Percentiles rank a stretch among this genome's conserved stretches.
These are phyloP conservation scores for Debaryomyces coudertii DNA, from an alignment of 1,139 yeast species.

Conservation along the genomic window DNA sequence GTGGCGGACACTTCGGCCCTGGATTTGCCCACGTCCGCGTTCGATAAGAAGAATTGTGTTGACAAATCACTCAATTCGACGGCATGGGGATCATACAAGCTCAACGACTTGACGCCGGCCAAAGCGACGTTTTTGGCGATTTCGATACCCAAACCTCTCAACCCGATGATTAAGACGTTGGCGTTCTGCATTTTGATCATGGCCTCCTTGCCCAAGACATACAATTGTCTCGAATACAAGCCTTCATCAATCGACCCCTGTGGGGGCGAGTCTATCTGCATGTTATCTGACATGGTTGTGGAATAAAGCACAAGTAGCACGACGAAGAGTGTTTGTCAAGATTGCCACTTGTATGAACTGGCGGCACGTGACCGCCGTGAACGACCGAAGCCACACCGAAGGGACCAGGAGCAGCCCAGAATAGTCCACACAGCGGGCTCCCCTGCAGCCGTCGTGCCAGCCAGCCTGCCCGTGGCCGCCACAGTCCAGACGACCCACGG, in stretches of 20 bases:
- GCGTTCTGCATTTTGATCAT: conserved; percentile 96
- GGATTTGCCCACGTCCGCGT: conserved; percentile 71
- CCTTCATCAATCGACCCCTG: conserved; percentile 76
- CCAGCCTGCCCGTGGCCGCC: too few species aligned
- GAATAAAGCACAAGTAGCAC: not conserved
- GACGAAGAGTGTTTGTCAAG: not conserved
- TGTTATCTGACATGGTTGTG: conserved; percentile 34
- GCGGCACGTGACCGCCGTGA: not conserved
- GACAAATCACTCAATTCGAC: conserved; percentile 75
- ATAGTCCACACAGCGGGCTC: too few species aligned
- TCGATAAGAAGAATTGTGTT: conserved; percentile 81
- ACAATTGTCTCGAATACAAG: conserved; percentile 92
- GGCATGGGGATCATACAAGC: conserved; percentile 81
- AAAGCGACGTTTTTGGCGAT: conserved; percentile 95
- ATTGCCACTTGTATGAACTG: conserved; percentile 1
- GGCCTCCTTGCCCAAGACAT: conserved; percentile 93
- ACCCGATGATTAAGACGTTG: conserved; percentile 83
- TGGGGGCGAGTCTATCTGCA: conserved; percentile 62
- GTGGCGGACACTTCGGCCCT: conserved; percentile 73
- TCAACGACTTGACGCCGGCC: conserved; percentile 93
- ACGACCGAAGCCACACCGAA: not conserved
- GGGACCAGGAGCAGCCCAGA: too few species aligned
- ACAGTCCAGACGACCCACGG: too few species aligned
- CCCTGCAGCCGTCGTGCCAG: too few species aligned
- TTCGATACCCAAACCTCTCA: conserved; percentile 91